Conservation (phyloP, 1,284 basidiomycete species). For the Omphalotus olearius region DNA sequence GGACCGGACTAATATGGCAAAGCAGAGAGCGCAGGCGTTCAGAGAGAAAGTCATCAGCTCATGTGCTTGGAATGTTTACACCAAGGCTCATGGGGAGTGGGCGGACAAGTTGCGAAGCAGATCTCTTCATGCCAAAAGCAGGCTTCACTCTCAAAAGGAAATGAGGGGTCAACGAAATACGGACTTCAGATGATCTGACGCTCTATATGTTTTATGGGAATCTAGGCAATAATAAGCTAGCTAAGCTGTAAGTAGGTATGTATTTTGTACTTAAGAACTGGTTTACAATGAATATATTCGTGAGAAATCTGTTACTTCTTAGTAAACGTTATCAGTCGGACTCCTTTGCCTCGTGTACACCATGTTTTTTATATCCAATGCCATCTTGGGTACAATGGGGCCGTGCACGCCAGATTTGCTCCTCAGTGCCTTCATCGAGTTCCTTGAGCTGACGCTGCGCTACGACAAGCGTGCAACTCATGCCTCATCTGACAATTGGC, state of each 20-base stretch:
- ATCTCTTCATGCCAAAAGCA: not conserved
- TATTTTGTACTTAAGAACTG: too few relatives aligned
- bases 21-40: constrained; percentile 40
- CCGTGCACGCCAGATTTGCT: not conserved
- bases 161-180: not conserved
- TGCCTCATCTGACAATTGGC: constrained; percentile 4
- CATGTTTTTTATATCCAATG: not conserved
- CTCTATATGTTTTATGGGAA: too few relatives aligned
- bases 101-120: constrained; percentile 17
- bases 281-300: too few relatives aligned
- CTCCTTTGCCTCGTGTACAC: constrained; percentile 8
- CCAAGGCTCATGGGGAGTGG: constrained; percentile 32
- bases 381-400: too few relatives aligned
- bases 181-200: not conserved
- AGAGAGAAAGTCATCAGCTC: constrained; percentile 32
- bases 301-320: not conserved
- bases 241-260: too few relatives aligned
- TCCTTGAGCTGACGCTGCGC: not conserved
- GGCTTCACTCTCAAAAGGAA: not conserved
- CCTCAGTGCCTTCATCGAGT: not conserved
- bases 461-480: not conserved
- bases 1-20: constrained; percentile 38
- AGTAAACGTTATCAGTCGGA: not conserved
- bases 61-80: constrained; percentile 34
- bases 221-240: too few relatives aligned